These are phyloP conservation scores for Melianthus villosus DNA, from an alignment of 441 rosid species.

Conservation along the genomic window DNA sequence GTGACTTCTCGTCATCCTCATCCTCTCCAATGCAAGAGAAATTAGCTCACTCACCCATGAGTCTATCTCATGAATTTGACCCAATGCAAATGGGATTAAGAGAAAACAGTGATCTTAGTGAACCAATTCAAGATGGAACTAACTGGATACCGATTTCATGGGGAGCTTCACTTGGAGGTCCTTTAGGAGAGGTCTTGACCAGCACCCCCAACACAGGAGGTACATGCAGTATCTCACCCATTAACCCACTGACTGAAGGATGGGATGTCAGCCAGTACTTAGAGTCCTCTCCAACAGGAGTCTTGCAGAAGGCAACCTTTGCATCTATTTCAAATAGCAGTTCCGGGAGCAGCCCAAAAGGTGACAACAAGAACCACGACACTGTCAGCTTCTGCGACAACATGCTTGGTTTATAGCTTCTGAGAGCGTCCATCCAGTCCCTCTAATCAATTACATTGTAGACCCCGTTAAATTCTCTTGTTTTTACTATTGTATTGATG, in stretches of 20 bases:
- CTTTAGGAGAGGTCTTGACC: slow-evolving; percentile 39
- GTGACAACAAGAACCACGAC: slow-evolving; percentile 16
- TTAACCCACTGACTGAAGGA: slow-evolving; percentile 21
- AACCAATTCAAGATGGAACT: slow-evolving; percentile 17
- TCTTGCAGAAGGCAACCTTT: slow-evolving; percentile 30
- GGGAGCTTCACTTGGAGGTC: slow-evolving; percentile 32
- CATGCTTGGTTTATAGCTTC: slow-evolving; percentile 20
- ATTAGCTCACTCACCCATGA: slow-evolving; percentile 24
- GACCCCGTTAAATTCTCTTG: too few relatives aligned
- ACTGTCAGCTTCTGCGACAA: slow-evolving; percentile 22
- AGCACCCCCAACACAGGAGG: slow-evolving; percentile 14
- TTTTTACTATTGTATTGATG: too few relatives aligned
- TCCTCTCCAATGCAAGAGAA: slow-evolving; percentile 31
- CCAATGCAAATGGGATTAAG: slow-evolving; percentile 20
- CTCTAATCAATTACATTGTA: too few relatives aligned
- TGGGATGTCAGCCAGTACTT: slow-evolving; percentile 28
- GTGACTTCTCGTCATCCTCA: slow-evolving; percentile 34
- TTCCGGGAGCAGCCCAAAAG: slow-evolving; percentile 31
- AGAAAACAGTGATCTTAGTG: slow-evolving; percentile 9
- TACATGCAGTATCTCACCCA: slow-evolving; percentile 19
- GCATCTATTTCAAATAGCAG: slow-evolving; percentile 42
- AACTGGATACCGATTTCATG: slow-evolving; percentile 27
- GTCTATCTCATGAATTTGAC: slow-evolving; percentile 25
- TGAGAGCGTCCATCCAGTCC: slow-evolving; percentile 21
- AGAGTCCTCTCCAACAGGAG: slow-evolving; percentile 42